These are phyloP conservation scores for Leptographium lundbergii DNA, from an alignment of 2,329 filamentous ascomycete species.

Conservation along the genomic window DNA sequence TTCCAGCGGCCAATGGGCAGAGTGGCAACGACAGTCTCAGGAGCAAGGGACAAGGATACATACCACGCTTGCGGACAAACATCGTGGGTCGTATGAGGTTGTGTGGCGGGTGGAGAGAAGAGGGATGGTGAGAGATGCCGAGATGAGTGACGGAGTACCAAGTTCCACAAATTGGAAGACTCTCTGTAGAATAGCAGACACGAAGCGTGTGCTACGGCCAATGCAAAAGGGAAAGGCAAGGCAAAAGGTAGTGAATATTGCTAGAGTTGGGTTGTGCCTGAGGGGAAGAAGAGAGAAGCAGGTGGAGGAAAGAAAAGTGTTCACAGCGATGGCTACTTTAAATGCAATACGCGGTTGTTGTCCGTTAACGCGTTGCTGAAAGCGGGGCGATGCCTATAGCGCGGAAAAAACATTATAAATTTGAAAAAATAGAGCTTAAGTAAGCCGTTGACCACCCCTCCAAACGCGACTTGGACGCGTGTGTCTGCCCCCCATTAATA, in stretches of 20 bases:
- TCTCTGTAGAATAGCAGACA: not conserved
- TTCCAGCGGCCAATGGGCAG: not conserved
- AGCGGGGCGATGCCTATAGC: slow-evolving; percentile 3
- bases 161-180: not conserved
- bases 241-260: not conserved
- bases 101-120: not conserved
- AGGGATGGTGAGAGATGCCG: not conserved
- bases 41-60: slow-evolving; percentile 16
- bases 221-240: not conserved
- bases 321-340: slow-evolving; percentile 11
- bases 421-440: not conserved
- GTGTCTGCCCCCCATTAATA: not conserved
- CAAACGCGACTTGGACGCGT: slow-evolving; percentile 8
- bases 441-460: not conserved
- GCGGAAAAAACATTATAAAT: slow-evolving; percentile 6
- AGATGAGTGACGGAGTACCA: not conserved
- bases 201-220: not conserved
- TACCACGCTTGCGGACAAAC: slow-evolving; percentile 54
- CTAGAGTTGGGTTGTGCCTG: slow-evolving; percentile 2
- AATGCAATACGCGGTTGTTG: slow-evolving; percentile 11
- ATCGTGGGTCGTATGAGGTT: slow-evolving; percentile 24
- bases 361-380: slow-evolving; percentile 8
- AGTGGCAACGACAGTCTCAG: not conserved
- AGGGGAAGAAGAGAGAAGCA: not conserved
- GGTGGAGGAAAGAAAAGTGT: slow-evolving; percentile 6